Evolutionary conservation across 495 filamentous ascomycete genomes (phyloP).

Genomic region (Cercophora samala): DNA sequence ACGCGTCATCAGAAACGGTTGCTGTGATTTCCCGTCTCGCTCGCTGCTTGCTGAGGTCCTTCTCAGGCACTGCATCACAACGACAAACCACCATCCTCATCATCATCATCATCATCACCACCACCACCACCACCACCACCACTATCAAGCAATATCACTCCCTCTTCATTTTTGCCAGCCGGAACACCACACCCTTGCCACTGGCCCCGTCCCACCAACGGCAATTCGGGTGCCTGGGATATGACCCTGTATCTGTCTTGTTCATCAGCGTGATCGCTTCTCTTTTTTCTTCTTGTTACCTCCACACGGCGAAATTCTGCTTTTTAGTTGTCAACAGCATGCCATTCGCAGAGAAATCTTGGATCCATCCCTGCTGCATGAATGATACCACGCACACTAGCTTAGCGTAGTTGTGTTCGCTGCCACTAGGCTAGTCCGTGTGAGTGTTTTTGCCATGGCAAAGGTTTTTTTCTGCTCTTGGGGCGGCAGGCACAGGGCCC

Average conservation of each 20-base stretch:
- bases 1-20: not conserved
- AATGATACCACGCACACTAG: not conserved
- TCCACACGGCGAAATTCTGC: not conserved
- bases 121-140: not conserved
- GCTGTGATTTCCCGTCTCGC: not conserved
- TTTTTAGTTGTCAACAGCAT: not conserved
- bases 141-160: not conserved
- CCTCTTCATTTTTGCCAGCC: conserved; percentile 7
- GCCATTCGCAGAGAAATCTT: not conserved
- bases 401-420: not conserved
- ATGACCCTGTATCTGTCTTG: not conserved
- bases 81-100: not conserved
- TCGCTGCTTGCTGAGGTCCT: not conserved
- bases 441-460: not conserved
- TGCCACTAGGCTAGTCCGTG: not conserved
- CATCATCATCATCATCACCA: not conserved
- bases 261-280: conserved; percentile 4
- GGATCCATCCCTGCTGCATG: not conserved
- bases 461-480: not conserved
- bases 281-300: not conserved
- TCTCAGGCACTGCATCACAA: not conserved
- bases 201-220: conserved; percentile 3
- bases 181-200: conserved; percentile 11
- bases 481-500: not conserved
- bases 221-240: conserved; percentile 1